Base-by-base conservation (phyloP, 768 basidiomycete species). In the Lactarius sanguifluus region DNA sequence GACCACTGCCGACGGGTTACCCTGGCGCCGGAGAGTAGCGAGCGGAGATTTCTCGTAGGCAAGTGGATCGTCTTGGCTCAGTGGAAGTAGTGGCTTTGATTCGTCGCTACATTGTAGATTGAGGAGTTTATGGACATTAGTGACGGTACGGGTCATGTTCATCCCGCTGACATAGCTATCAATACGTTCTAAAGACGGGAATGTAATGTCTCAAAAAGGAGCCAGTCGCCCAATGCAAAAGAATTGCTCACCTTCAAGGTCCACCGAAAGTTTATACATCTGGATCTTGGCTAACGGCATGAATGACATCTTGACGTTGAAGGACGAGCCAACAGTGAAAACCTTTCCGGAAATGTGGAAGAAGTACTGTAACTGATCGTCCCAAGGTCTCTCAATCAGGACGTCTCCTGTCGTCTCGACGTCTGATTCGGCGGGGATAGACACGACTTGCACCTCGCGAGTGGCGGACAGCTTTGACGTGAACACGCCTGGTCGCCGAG, bases 351-450 rank as follows among this genome's bases (percentile, higher is more conserved):
- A 82, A 15, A 94, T 77, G 2, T 87, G 83, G 58, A 97, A 86
- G 52, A 90, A 79, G 72, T 96, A 97, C 64, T 89, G 87, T 70
- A 94, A 73, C 74, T 96, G 91, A 58, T 86, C 83, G 65, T 98
- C 96, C 96, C 96, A 99, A 71, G 90, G 86, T 23, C 92, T 81
- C 73, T 96, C 91, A 18, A 98, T 86, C 58, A 92, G 82, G 59
- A 98, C 86, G 70, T 86, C 91, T 68, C 86, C 86, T 0, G 81
- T 82, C 62, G 92, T 93, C 72, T 97, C 95, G n/a, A 85, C 86
- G 70, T 92, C 89, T 60, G 94, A 92, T 61, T 94, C 93, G 12
- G 84, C 83, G 1, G 94, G 93, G 61, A 81, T 84, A 15, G 89
- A 82, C 25, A 97, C 84, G 54, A 96, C 83, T 2, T 81, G 79